Base-by-base conservation (phyloP, 495 filamentous ascomycete species). In the Chaetomium cochliodes region DNA sequence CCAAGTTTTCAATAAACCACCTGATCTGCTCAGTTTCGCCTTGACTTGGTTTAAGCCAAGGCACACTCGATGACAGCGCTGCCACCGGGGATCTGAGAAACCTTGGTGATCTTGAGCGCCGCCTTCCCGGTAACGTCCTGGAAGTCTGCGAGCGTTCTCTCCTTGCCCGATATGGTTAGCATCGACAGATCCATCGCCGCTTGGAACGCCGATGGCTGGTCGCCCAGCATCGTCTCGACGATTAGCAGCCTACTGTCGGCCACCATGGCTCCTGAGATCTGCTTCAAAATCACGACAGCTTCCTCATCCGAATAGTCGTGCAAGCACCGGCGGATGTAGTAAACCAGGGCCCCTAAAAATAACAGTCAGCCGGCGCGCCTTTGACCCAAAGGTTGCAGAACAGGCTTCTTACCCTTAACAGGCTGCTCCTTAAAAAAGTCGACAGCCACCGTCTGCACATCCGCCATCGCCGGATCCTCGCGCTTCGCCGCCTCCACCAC, bases 341-440 rank as follows among this genome's bases (percentile, higher is more conserved):
- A 58, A 16, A 58, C 55, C 55, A 58, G 39, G 20, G 55, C 55
- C 15, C 55, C 55, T 58, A 18, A 18, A 15, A 37, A 11, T 0
- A 44, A 44, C 16, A 44, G 41, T 44, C 41, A 44, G 41, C 16
- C 41, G 41, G 16, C 13, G 5, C 41, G 0, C 13, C 16, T 18
- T 18, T 7, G n/a, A 15, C 3, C 5, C 0, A 50, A 16, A 18
- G 8, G 12, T 50, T 52, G 23, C 13, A 0, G 2, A 18, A 57
- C 18, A 50, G 20, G 8, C n/a, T n/a, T 54, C 67, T 55, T 8
- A 65, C 69, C 70, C 58, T 71, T 70, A 26, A 75, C 64, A 2
- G 75, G 73, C 62, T 75, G 73, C 60, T 70, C 68, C 28, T 60
- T 56, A 57, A 73, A 71, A 37, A 77, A 75, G 56, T 74, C 68